These are phyloP conservation scores for Starmerella gropengiesseri DNA, from an alignment of 805 yeast genomes.

Conservation along the genomic window DNA sequence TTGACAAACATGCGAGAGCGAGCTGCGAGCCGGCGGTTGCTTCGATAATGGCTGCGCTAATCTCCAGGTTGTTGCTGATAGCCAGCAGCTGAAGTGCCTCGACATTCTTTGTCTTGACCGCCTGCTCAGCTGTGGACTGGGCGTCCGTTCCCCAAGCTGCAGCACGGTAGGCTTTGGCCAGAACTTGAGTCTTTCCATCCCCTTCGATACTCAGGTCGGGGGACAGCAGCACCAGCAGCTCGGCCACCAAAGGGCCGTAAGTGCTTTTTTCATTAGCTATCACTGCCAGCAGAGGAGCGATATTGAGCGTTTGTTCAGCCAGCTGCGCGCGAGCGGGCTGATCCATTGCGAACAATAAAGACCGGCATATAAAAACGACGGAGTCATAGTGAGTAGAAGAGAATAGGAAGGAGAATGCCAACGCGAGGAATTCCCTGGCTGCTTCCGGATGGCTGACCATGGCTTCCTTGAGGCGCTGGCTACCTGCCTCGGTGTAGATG, in stretches of 20 bases:
- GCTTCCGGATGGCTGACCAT: not conserved
- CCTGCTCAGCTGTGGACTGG: not conserved
- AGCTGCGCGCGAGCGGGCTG: not conserved
- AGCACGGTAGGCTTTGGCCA: conserved; percentile 7
- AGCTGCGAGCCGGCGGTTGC: conserved; percentile 25
- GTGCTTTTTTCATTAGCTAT: not conserved
- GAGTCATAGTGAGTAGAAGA: not conserved
- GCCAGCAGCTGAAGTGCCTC: conserved; percentile 16
- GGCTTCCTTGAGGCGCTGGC: not conserved
- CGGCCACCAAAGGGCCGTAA: conserved; percentile 14
- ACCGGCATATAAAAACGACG: conserved; percentile 1
- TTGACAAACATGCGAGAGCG: conserved; percentile 33
- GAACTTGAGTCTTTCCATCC: not conserved
- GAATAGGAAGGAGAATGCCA: not conserved
- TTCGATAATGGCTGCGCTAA: not conserved
- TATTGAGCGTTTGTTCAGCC: not conserved
- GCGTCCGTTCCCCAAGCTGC: not conserved
- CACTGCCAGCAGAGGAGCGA: not conserved
- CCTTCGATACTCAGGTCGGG: not conserved
- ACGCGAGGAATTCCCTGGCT: not conserved
- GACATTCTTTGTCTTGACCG: not conserved
- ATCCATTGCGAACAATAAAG: not conserved
- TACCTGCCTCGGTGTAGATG: not conserved
- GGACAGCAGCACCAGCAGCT: conserved; percentile 7
- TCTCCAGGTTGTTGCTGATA: conserved; percentile 2